Percentiles rank a stretch among this genome's conserved stretches.
These are phyloP conservation scores for Huntiella savannae DNA, from an alignment of 2,329 filamentous ascomycete genomes.

Conservation along the genomic window DNA sequence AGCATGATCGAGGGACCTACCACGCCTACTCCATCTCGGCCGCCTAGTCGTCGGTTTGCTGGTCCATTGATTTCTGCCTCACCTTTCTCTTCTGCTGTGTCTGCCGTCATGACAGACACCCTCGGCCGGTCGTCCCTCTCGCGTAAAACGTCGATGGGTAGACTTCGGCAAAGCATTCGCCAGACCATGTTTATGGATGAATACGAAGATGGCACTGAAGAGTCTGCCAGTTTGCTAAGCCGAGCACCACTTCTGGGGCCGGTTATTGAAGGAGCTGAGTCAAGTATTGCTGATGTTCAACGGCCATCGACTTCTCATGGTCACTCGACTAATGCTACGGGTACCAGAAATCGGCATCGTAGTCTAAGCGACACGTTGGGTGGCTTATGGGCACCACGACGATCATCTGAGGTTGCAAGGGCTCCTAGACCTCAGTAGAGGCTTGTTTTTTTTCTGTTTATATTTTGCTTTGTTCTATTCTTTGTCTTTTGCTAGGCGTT, in stretches of 20 bases:
- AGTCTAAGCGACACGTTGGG: conserved; percentile 25
- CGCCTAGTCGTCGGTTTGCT: conserved; percentile 22
- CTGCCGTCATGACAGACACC: conserved; percentile 36
- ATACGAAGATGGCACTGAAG: conserved; percentile 19
- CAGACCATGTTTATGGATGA: conserved; percentile 36
- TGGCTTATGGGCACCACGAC: conserved; percentile 20
- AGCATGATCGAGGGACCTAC: conserved; percentile 14
- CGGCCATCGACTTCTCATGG: conserved; percentile 9
- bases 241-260: conserved; percentile 8
- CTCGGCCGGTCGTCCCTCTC: conserved; percentile 24
- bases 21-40: conserved; percentile 13
- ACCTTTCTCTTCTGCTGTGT: conserved; percentile 39
- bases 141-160: conserved; percentile 26
- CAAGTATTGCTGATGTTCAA: not conserved
- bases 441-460: conserved; percentile 1
- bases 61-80: conserved; percentile 39
- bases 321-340: not conserved
- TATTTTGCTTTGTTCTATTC: conserved; percentile 3
- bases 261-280: conserved; percentile 4
- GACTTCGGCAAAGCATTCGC: conserved; percentile 30
- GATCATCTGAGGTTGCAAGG: not conserved
- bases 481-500: conserved; percentile 1
- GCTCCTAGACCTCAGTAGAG: not conserved
- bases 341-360: conserved; percentile 17
- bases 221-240: conserved; percentile 2